Conservation (phyloP, 495 filamentous ascomycete genomes). For the Hypoxylon cercidicola region DNA sequence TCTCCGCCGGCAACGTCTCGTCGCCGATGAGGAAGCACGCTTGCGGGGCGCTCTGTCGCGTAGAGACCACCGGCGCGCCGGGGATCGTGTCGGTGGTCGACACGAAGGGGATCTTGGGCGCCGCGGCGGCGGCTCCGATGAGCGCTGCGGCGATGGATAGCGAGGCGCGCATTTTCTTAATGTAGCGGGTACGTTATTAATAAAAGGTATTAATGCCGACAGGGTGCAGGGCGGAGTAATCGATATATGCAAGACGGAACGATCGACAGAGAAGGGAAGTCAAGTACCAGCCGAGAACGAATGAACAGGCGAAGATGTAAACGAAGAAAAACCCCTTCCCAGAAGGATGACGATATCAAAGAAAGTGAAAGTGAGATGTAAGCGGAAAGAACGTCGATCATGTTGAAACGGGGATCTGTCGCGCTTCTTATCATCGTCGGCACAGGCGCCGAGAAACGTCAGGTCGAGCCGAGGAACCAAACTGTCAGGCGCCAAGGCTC, state of each 20-base stretch:
- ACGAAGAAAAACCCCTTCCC: conserved; percentile 22
- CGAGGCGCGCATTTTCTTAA: conserved; percentile 34
- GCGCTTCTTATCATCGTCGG: conserved; percentile 27
- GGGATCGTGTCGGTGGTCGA: conserved; percentile 22
- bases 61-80: not conserved
- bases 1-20: conserved; percentile 50
- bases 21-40: conserved; percentile 60
- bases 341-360: conserved; percentile 32
- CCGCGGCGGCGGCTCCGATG: conserved; percentile 24
- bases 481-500: conserved; percentile 1
- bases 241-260: conserved; percentile 14
- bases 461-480: conserved; percentile 20
- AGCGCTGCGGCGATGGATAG: conserved; percentile 28
- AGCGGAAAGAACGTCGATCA: conserved; percentile 36
- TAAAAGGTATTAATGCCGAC: too few relatives aligned
- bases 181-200: conserved; percentile 7
- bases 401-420: conserved; percentile 25
- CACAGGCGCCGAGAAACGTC: conserved; percentile 5
- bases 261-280: conserved; percentile 28
- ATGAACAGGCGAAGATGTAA: conserved; percentile 29
- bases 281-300: conserved; percentile 31
- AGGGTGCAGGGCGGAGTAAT: not conserved
- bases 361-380: conserved; percentile 26
- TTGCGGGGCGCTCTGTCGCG: conserved; percentile 16
- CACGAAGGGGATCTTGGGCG: conserved; percentile 39